Conservation (phyloP, 306 rosid species). For the Citrullus mucosospermus region DNA sequence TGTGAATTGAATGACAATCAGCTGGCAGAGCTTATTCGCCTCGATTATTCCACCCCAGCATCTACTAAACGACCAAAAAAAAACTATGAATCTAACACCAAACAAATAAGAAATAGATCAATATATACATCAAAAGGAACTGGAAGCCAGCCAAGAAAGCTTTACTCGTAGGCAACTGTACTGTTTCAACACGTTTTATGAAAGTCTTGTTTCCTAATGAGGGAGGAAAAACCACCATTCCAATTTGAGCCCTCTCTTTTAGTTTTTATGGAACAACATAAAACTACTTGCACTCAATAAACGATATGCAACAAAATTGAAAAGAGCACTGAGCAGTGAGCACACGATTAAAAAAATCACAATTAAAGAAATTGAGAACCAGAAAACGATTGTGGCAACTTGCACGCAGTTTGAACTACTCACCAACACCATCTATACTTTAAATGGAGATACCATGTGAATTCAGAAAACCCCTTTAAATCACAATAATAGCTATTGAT, state of each 20-base stretch:
- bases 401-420: not conserved
- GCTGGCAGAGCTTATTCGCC: not conserved
- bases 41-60: not conserved
- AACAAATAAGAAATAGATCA: not conserved
- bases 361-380: not conserved
- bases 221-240: not conserved
- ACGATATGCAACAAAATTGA: not conserved
- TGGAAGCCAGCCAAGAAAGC: not conserved
- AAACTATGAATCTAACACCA: not conserved
- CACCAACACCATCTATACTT: not conserved
- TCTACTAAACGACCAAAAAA: not conserved
- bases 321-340: not conserved
- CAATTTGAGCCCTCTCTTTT: not conserved
- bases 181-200: not conserved
- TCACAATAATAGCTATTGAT: not conserved
- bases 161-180: not conserved
- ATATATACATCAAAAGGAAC: not conserved
- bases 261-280: not conserved
- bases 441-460: not conserved
- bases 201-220: not conserved
- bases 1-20: not conserved
- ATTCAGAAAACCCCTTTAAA: not conserved
- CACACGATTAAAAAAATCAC: not conserved
- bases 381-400: not conserved
- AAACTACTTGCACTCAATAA: not conserved